These are phyloP conservation scores for Vaccinium corymbosum DNA, from an alignment of 148 eudicot genomes.

Conservation along the genomic window DNA sequence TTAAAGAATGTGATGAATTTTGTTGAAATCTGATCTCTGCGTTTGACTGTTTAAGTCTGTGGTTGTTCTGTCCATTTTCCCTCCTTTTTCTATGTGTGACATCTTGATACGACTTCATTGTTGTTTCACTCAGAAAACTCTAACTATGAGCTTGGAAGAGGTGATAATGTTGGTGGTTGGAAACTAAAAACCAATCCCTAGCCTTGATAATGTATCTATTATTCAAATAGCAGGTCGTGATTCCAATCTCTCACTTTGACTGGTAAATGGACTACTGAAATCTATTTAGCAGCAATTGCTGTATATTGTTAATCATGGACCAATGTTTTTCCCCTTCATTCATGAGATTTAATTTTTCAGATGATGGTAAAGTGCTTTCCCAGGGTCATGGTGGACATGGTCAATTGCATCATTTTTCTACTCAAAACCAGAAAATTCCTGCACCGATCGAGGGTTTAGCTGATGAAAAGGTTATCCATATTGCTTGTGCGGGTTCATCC, in stretches of 20 bases:
- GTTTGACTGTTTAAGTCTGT: background rate
- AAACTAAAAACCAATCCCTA: slow-evolving; percentile 62
- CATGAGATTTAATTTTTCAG: slow-evolving; percentile 29
- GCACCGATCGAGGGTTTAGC: slow-evolving; percentile 60
- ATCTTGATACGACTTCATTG: background rate
- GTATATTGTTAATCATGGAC: background rate
- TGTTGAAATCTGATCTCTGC: background rate
- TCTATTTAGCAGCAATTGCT: background rate
- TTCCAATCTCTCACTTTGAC: too few relatives aligned
- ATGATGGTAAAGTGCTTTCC: slow-evolving; percentile 73
- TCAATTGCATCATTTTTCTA: slow-evolving; percentile 79
- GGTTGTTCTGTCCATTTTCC: background rate
- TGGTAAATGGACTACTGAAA: background rate
- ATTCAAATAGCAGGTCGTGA: too few relatives aligned
- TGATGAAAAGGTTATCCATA: slow-evolving; percentile 52
- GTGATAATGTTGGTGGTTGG: slow-evolving; percentile 87
- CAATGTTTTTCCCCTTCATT: background rate
- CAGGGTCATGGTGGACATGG: slow-evolving; percentile 99
- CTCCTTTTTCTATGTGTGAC: background rate
- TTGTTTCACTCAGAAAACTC: slow-evolving; percentile 61
- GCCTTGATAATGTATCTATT: slow-evolving; percentile 33
- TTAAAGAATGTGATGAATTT: background rate
- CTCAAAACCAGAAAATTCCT: slow-evolving; percentile 68
- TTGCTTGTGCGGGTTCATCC: slow-evolving; percentile 19
- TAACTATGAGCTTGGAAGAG: slow-evolving; percentile 93